Conservation (phyloP, 129 eudicot species). For the Artemisia argyi region DNA sequence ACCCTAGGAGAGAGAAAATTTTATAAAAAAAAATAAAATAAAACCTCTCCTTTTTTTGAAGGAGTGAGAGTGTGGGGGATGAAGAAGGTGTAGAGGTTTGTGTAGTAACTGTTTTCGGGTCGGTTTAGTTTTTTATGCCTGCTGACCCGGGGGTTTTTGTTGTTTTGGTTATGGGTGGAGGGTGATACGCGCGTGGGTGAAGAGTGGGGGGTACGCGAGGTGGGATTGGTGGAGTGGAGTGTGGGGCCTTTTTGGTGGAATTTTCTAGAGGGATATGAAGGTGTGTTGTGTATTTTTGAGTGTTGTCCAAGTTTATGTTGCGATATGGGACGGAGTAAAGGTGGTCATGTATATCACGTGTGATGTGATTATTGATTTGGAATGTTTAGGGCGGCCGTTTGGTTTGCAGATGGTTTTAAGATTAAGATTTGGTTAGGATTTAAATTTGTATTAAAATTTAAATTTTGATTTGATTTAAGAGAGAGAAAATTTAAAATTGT, state of each 20-base stretch:
- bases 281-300: too few relatives aligned
- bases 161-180: not conserved
- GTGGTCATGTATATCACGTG: too few relatives aligned
- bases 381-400: too few relatives aligned
- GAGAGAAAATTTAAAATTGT: too few relatives aligned
- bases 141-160: constrained; percentile 38
- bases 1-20: constrained; percentile 4
- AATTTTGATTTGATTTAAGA: too few relatives aligned
- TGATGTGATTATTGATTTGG: too few relatives aligned
- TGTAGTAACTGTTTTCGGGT: constrained; percentile 33
- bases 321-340: too few relatives aligned
- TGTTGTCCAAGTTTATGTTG: not conserved
- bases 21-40: constrained; percentile 33
- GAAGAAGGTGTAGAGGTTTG: constrained; percentile 15
- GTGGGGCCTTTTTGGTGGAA: not conserved
- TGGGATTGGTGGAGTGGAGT: constrained; percentile 3
- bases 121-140: constrained; percentile 32
- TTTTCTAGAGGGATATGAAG: too few relatives aligned
- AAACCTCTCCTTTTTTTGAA: constrained; percentile 38
- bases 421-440: too few relatives aligned
- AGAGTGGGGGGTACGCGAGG: not conserved
- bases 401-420: too few relatives aligned
- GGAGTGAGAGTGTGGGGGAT: not conserved
- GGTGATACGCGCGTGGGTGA: not conserved
- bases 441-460: too few relatives aligned